Conservation (phyloP, 768 basidiomycete species). For the Asterophora lycoperdoides region DNA sequence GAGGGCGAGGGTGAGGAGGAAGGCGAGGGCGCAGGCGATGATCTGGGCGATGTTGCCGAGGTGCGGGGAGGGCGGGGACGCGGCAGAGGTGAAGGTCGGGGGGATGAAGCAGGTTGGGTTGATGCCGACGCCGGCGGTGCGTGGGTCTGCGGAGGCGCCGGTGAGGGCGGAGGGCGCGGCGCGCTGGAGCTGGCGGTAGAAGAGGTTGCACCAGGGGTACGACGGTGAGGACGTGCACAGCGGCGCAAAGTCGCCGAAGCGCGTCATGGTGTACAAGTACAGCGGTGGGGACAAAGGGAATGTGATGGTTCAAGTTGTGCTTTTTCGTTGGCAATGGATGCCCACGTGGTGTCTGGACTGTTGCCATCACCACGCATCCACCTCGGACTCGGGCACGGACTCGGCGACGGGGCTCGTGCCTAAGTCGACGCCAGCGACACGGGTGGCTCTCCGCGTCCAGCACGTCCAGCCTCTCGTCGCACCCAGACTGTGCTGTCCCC, state of each 20-base stretch:
- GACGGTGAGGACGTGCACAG: constrained; percentile 69
- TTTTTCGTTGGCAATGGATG: too few species aligned
- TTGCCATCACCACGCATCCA: too few species aligned
- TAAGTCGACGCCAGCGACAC: too few species aligned
- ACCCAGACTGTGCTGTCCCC: too few species aligned
- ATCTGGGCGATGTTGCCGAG: constrained; percentile 87
- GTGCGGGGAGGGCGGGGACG: constrained; percentile 29
- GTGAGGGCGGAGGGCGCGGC: constrained; percentile 39
- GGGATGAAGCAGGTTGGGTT: constrained; percentile 79
- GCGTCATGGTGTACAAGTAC: constrained; percentile 34
- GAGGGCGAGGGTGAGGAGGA: constrained; percentile 56
- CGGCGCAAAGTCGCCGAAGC: constrained; percentile 70
- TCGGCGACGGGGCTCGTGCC: too few species aligned
- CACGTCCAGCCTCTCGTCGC: too few species aligned
- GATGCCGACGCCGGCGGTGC: constrained; percentile 74
- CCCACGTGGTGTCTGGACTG: too few species aligned
- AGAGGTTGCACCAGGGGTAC: constrained; percentile 93
- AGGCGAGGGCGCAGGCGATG: constrained; percentile 70
- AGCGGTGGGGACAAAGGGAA: too few species aligned
- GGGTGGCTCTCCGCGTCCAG: too few species aligned
- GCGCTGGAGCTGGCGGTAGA: constrained; percentile 63
- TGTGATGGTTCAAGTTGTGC: too few species aligned
- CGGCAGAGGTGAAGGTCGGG: constrained; percentile 48
- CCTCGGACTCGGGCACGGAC: too few species aligned
- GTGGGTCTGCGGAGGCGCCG: constrained; percentile 40